Base-by-base conservation (phyloP, 176 grass and related monocot genomes). In the Ensete glaucum region DNA sequence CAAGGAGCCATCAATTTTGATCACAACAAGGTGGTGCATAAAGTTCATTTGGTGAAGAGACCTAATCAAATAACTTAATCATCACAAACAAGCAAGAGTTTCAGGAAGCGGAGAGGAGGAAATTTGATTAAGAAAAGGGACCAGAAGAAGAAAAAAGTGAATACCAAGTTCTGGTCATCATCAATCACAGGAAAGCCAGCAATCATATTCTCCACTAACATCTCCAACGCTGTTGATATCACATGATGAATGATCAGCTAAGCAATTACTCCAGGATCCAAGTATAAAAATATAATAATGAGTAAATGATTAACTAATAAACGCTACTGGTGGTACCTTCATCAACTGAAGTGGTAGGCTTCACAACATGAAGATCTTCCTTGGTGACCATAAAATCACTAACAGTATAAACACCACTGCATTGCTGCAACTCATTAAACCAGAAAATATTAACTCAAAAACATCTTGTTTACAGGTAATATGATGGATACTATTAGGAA, bases 131-230 rank as follows among this genome's bases (percentile, higher is more conserved):
- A 73, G 64, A 71, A 71, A 85, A 66, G 20, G 17, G 69, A 69
- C 55, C 26, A 11, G 53, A 83, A 62, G 17, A 19, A 59, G 57
- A 9, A 26, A 62, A 74, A 11, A 21, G 23, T 29, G 83, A 81
- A 79, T 64, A 92, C 92, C 85, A 96, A 79, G 13, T 82, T 88
- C 83, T 87, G 82, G 59, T 86, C 52, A 24, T 96, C 92, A 80
- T 92, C 87, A 76, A 92, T 74, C 23, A 96, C 92, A 53, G 92
- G 92, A 72, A 96, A 92, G 62, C 92, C 89, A 22, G 89, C 84
- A 19, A 96, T 86, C 75, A 83, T 89, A 81, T 90, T 26, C 51
- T 90, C 50, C 79, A 96, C 92, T 64, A 96, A 81, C 79, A 78
- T 52, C 76, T 96, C 87, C 0, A 96, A 78, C 1, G 89, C 92